Evolutionary conservation across 1,284 basidiomycete species (phyloP).

Genomic region (Rhizoctonia solani): DNA sequence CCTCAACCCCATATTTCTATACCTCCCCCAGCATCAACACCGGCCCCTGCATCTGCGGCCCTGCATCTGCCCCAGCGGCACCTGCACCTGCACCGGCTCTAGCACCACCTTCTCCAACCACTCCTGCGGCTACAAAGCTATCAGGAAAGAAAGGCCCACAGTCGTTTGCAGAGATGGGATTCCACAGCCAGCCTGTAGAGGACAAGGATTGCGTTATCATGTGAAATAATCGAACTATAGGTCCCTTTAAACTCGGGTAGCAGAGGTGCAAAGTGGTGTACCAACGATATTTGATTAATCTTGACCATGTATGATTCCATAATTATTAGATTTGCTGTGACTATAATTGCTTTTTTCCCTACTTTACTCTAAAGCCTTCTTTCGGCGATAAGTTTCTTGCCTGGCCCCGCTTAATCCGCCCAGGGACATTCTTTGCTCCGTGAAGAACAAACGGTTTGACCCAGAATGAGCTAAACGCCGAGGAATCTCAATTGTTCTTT

Average conservation of each 20-base stretch:
- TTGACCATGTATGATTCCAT: slow-evolving; percentile 11
- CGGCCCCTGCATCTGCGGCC: too few relatives aligned
- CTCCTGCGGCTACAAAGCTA: slow-evolving; percentile 30
- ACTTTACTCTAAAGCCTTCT: background rate
- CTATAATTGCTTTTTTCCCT: background rate
- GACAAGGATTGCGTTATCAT: slow-evolving; percentile 50
- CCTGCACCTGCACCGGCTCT: slow-evolving; percentile 32
- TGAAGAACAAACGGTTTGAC: too few relatives aligned
- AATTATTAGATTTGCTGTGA: slow-evolving; percentile 7
- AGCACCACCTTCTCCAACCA: slow-evolving; percentile 8
- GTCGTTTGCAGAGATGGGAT: slow-evolving; percentile 58
- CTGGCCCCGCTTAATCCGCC: too few relatives aligned
- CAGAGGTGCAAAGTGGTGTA: background rate
- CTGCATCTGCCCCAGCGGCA: background rate
- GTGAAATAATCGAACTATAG: slow-evolving; percentile 38
- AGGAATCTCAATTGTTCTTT: background rate
- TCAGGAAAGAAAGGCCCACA: slow-evolving; percentile 45
- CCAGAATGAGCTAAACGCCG: too few relatives aligned
- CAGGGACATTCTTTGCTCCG: too few relatives aligned
- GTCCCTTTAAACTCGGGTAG: too few relatives aligned
- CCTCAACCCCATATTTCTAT: too few relatives aligned
- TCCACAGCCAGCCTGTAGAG: slow-evolving; percentile 48
- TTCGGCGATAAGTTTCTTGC: too few relatives aligned
- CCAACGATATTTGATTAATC: background rate
- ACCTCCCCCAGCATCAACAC: too few relatives aligned